Evolutionary conservation across 2,329 filamentous ascomycete genomes (phyloP).

Genomic region (Aspergillus pseudoterreus): DNA sequence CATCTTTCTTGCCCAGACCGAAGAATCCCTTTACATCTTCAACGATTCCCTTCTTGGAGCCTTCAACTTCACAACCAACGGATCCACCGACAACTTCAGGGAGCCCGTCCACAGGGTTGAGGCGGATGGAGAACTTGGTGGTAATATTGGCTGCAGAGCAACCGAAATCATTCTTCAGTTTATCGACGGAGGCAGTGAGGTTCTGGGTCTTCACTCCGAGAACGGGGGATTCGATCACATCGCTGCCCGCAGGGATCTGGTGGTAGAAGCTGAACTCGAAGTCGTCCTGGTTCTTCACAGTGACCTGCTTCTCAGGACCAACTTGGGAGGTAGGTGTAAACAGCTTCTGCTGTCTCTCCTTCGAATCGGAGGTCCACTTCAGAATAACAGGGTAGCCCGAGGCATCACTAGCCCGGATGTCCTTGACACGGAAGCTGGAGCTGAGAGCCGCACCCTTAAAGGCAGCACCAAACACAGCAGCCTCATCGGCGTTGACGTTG

Average conservation of each 20-base stretch:
- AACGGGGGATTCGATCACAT: constrained; percentile 56
- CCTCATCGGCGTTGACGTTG: constrained; percentile 96
- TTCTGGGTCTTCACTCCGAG: constrained; percentile 73
- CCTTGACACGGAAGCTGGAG: constrained; percentile 95
- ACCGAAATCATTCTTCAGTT: constrained; percentile 72
- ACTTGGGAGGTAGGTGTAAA: constrained; percentile 75
- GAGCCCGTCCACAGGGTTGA: constrained; percentile 70
- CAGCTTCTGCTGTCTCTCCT: constrained; percentile 73
- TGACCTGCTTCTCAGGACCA: constrained; percentile 77
- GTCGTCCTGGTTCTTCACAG: constrained; percentile 77
- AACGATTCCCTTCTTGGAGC: constrained; percentile 74
- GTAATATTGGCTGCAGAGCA: constrained; percentile 74
- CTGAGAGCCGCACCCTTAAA: constrained; percentile 92
- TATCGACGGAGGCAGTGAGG: constrained; percentile 74
- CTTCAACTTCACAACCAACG: constrained; percentile 81
- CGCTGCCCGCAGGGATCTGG: constrained; percentile 50
- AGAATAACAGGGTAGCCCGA: constrained; percentile 70
- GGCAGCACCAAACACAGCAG: constrained; percentile 90
- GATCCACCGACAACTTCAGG: constrained; percentile 73
- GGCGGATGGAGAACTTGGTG: constrained; percentile 72
- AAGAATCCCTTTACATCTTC: constrained; percentile 96
- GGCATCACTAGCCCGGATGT: constrained; percentile 79
- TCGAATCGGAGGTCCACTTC: constrained; percentile 69
- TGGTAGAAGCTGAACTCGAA: constrained; percentile 79
- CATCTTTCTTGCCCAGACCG: constrained; percentile 88